These are phyloP conservation scores for Gaeumannomyces tritici DNA, from an alignment of 2,329 filamentous ascomycete species.

Conservation along the genomic window DNA sequence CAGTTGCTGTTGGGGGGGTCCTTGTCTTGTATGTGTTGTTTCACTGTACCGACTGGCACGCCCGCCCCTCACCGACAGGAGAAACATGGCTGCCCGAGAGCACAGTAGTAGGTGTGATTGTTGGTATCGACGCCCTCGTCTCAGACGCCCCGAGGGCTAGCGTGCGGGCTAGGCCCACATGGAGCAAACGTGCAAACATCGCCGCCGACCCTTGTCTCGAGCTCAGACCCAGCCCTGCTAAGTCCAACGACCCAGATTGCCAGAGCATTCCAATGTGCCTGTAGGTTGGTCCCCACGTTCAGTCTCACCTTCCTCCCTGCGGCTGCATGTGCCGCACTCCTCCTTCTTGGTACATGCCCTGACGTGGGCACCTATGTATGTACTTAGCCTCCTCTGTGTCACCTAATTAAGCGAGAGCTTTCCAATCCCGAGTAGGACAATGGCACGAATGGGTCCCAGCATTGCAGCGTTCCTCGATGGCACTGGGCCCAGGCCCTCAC, in stretches of 20 bases:
- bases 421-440: not conserved
- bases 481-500: too few species aligned
- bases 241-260: not conserved
- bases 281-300: too few species aligned
- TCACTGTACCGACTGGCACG: not conserved
- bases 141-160: not conserved
- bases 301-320: not conserved
- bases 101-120: too few species aligned
- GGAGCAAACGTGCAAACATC: too few species aligned
- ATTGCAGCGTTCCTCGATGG: too few species aligned
- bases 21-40: not conserved
- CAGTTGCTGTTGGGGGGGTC: not conserved
- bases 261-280: too few species aligned
- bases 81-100: not conserved
- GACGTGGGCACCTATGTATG: too few species aligned
- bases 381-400: not conserved
- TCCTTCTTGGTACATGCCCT: too few species aligned
- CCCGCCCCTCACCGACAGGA: not conserved
- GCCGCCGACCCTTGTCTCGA: not conserved
- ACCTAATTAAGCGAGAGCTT: not conserved
- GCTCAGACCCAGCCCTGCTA: not conserved
- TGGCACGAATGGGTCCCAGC: too few species aligned
- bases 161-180: too few species aligned
- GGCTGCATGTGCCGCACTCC: not conserved
- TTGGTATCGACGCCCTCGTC: too few species aligned